These are phyloP conservation scores for Phytophthora colocasiae DNA, from an alignment of 352 stramenopile species.

Conservation along the genomic window DNA sequence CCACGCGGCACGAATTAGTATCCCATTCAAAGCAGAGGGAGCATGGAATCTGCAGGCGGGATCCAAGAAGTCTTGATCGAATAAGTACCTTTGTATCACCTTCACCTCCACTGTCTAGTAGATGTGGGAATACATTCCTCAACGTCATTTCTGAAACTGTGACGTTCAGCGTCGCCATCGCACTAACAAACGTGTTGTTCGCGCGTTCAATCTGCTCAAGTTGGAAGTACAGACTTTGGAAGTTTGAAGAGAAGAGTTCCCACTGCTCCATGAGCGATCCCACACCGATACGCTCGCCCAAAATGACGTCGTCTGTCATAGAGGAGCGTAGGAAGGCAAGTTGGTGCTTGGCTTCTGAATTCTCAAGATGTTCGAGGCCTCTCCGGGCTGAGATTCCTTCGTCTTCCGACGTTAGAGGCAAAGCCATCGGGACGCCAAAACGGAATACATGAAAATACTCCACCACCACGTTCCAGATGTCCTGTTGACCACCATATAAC, in stretches of 20 bases:
- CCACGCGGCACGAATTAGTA: not conserved
- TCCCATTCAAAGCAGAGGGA: conserved; percentile 22
- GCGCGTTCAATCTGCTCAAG: conserved; percentile 27
- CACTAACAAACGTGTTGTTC: conserved; percentile 19
- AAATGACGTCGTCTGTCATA: conserved; percentile 28
- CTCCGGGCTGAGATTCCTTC: not conserved
- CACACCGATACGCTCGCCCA: conserved; percentile 22
- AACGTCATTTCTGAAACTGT: conserved; percentile 10
- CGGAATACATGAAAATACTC: conserved; percentile 38
- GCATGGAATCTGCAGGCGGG: conserved; percentile 14
- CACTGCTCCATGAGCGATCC: conserved; percentile 33
- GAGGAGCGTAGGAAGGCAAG: conserved; percentile 32
- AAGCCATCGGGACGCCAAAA: conserved; percentile 14
- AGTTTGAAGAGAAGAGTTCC: conserved; percentile 28
- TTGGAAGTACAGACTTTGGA: conserved; percentile 39
- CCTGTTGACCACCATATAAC: conserved; percentile 32
- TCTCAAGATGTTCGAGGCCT: not conserved
- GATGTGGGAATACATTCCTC: conserved; percentile 13
- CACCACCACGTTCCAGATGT: conserved; percentile 27
- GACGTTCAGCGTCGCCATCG: conserved; percentile 6
- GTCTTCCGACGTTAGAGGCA: not conserved
- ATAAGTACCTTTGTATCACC: not conserved
- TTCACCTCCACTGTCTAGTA: conserved; percentile 1
- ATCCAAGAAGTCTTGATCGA: conserved; percentile 15
- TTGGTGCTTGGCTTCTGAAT: conserved; percentile 16